phyloP scores from a whole-genome alignment of 768 basidiomycete species.

The Tylopilus vinaceipallidus region DNA sequence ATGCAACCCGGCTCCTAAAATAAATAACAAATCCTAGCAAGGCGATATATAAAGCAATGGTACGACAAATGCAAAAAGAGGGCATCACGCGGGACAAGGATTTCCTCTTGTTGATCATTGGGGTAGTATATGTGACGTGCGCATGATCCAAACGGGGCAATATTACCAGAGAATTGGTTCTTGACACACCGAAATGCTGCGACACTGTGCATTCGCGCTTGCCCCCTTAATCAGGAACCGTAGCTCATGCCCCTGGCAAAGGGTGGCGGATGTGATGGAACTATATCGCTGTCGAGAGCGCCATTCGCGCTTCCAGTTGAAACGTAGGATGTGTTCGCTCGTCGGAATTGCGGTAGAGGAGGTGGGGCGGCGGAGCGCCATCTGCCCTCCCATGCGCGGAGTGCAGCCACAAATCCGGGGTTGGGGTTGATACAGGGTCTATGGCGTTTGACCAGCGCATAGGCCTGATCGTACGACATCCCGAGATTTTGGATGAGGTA shows the following conservation, averaged over 20 bases:
- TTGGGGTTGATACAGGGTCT: constrained; percentile 78
- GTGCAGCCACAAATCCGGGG: constrained; percentile 62
- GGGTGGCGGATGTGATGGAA: constrained; percentile 5
- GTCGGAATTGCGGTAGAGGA: constrained; percentile 25
- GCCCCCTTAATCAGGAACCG: constrained; percentile 7
- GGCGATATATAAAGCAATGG: not conserved
- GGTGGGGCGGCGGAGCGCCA: constrained; percentile 24
- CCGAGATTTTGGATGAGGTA: constrained; percentile 75
- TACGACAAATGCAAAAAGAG: not conserved
- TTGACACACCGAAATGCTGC: not conserved
- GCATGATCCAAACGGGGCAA: too few species aligned
- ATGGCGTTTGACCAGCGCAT: constrained; percentile 56
- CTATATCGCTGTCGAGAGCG: not conserved
- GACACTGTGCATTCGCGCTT: too few species aligned
- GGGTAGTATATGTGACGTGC: constrained; percentile 6
- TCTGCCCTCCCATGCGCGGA: constrained; percentile 55
- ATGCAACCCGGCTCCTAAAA: not conserved
- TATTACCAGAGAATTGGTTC: too few species aligned
- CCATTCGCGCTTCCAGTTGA: not conserved
- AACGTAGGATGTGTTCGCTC: constrained; percentile 29
- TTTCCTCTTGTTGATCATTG: not conserved
- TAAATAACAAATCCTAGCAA: not conserved
- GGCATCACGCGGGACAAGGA: not conserved
- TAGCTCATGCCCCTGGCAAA: constrained; percentile 29
- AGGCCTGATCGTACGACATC: constrained; percentile 70